A percentile compares a stretch with the other conserved stretches of the same genome.
These are phyloP conservation scores for Mucor indicus DNA, from an alignment of 371 early-diverging fungal genomes.

Conservation along the genomic window DNA sequence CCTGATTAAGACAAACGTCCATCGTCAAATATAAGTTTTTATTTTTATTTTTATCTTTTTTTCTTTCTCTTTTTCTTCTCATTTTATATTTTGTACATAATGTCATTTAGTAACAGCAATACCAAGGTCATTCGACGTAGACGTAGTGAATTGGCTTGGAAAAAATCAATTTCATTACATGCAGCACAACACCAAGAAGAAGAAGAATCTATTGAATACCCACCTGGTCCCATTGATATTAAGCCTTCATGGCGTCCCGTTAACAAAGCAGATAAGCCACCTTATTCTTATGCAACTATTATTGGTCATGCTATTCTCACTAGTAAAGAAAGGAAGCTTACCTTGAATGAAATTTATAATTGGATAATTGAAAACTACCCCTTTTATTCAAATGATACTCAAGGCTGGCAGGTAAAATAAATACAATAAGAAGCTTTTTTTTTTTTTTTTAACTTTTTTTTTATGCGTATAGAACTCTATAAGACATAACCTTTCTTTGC, in stretches of 20 bases:
- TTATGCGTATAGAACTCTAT: conserved; percentile 98
- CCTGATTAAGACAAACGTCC: too few relatives aligned
- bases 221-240: conserved; percentile 21
- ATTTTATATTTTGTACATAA: neutral
- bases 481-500: conserved; percentile 94
- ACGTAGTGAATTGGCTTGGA: conserved; percentile 14
- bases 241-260: conserved; percentile 38
- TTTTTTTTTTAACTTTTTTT: too few relatives aligned
- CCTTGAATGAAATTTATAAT: conserved; percentile 89
- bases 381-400: conserved; percentile 73
- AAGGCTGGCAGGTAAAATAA: conserved; percentile 80
- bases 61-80: neutral
- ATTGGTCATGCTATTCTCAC: conserved; percentile 89
- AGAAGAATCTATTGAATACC: conserved; percentile 6
- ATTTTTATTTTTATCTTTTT: conserved; percentile 2
- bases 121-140: conserved; percentile 8
- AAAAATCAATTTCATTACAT: too few relatives aligned
- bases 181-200: too few relatives aligned
- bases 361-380: conserved; percentile 85
- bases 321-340: conserved; percentile 71
- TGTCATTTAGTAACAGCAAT: neutral
- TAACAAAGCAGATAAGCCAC: conserved; percentile 68
- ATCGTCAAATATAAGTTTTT: conserved; percentile 3
- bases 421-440: too few relatives aligned
- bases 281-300: conserved; percentile 90